Base-by-base conservation (phyloP, 495 filamentous ascomycete species). In the Chaetomium tenue region DNA sequence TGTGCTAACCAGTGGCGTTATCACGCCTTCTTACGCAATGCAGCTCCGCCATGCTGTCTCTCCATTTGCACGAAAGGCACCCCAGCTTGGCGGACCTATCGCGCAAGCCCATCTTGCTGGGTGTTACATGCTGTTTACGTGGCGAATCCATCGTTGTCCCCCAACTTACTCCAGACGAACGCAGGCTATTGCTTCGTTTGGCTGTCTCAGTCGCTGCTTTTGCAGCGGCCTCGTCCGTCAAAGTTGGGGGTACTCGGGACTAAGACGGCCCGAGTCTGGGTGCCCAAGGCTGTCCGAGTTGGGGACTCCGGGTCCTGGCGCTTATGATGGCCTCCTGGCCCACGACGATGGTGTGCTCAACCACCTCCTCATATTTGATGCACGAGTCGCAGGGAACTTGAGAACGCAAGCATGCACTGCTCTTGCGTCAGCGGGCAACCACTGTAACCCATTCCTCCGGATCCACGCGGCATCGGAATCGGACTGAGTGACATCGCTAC, bases 91-190 rank as follows among this genome's bases (percentile, higher is more conserved):
- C 58, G 52, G 55, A 60, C 64, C 55, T 65, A 53, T 63, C 22
- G 37, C 28, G 18, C 47, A 9, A n/a, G 52, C 39, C 23, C 23
- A 28, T 30, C 13, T 25, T 39, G 26, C 55, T n/a, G 60, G 42
- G 26, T 33, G 25, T 68, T 67, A 64, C 68, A 60, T 72, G 61
- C 47, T 64, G 40, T 68, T 72, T 72, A 72, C 71, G 66, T 72
- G 63, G 60, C 50, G 56, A 26, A 26, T 54, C 60, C 33, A 37
- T 37, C 52, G 47, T 57, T 30, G 50, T 53, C 62, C 65, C 71
- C 71, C 71, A 72, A 61, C 63, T 60, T 66, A 16, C 23, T 18
- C 44, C 53, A 28, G 40, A 23, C 11, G 40, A 44, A 30, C 30
- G 13, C 30, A 51, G 44, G 40, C 52, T 46, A 44, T 55, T 64